Base-by-base conservation (phyloP, 352 stramenopile species). In the Globisporangium cystogenes region DNA sequence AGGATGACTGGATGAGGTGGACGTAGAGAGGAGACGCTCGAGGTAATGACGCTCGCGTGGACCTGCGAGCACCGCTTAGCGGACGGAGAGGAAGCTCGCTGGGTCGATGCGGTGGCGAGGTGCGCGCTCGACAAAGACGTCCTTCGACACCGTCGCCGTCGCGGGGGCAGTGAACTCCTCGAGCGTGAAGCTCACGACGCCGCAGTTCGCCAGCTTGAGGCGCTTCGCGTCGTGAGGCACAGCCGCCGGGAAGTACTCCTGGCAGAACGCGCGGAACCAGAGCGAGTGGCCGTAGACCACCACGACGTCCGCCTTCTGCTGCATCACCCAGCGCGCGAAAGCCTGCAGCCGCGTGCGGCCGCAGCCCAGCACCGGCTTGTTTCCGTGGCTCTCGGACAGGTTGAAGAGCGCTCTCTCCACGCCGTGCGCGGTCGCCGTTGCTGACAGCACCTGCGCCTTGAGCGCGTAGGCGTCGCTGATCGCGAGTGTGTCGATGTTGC, bases 211-310 rank as follows among this genome's bases (percentile, higher is more conserved):
- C 45, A 95, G 70, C 49, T 95, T 96, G 23, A 59, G 57, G 23
- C 36, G 68, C 53, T 87, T 91, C 36, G 67, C 65, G 6, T 70
- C 62, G 45, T 87, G 71, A 7, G 60, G 15, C 0, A 70, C 31
- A 20, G 69, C 47, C 4, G 21, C n/a, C 11, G 80, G 76, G 26
- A 95, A 76, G 47, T 86, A 95, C 53, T 87, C 82, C 14, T 74
- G 75, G 55, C 79, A 94, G 51, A 95, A 96, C 12, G 79, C 78
- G 1, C 77, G 74, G 48, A 94, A 90, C 82, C 86, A 96, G 39
- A 90, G 67, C 58, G 85, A 95, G 64, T 96, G 86, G 29, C 86
- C 86, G 43, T 87, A 91, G 8, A 91, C 80, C 12, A 96, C 69
- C 16, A 93, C 49, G 37, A 90, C 74, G 33, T 86, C 20, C 15